These are phyloP conservation scores for Colletotrichum falcatum DNA, from an alignment of 2,329 filamentous ascomycete genomes.

Conservation along the genomic window DNA sequence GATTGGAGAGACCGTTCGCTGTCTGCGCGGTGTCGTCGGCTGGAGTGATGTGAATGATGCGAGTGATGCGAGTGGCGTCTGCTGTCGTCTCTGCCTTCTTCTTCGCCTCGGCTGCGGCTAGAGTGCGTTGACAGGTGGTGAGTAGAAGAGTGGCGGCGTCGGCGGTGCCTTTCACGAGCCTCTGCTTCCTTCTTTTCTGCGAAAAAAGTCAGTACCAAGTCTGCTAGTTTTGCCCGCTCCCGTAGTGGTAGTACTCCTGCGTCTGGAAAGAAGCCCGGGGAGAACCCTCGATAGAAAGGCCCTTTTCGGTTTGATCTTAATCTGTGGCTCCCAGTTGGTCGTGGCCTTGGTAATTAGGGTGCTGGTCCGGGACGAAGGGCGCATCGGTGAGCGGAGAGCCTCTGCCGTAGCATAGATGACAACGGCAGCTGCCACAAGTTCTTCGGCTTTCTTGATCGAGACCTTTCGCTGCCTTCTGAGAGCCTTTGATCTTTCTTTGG, in stretches of 20 bases:
- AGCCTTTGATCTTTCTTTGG: conserved; percentile 57
- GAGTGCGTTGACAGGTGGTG: conserved; percentile 52
- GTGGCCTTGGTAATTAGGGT: conserved; percentile 44
- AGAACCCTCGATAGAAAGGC: conserved; percentile 50
- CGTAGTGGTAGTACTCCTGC: conserved; percentile 50
- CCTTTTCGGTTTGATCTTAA: conserved; percentile 45
- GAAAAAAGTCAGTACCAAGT: conserved; percentile 67
- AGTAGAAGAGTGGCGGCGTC: conserved; percentile 53
- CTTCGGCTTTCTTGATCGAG: conserved; percentile 61
- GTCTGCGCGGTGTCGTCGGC: conserved; percentile 53
- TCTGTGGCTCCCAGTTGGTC: conserved; percentile 46
- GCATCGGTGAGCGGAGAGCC: conserved; percentile 57
- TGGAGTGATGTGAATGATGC: conserved; percentile 35
- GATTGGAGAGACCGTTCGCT: conserved; percentile 50
- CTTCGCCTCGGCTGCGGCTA: conserved; percentile 51
- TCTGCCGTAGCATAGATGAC: conserved; percentile 65
- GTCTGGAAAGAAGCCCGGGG: conserved; percentile 44
- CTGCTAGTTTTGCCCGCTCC: conserved; percentile 55
- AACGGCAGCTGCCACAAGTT: conserved; percentile 65
- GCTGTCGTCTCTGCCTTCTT: conserved; percentile 47
- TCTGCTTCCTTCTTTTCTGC: conserved; percentile 68
- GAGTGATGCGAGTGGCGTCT: conserved; percentile 45
- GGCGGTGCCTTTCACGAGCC: conserved; percentile 53
- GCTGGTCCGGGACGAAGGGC: conserved; percentile 46
- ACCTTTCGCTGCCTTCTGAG: conserved; percentile 59